Evolutionary conservation across 2,329 filamentous ascomycete species (phyloP).

Genomic region (Zelopaecilomyces penicillatus): DNA sequence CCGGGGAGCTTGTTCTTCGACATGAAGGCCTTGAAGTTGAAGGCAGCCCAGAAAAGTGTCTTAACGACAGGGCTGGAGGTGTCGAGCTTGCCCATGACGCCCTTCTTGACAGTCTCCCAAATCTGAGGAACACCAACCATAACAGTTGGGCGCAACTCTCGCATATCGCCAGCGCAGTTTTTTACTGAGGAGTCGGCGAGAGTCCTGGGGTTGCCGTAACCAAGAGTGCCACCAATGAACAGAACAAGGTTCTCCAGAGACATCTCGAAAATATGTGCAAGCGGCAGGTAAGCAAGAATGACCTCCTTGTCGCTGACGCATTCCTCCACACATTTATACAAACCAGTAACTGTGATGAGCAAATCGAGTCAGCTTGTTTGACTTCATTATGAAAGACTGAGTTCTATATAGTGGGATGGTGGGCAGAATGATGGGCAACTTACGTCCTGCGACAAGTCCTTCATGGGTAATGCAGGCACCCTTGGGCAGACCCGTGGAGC

Average conservation of each 20-base stretch:
- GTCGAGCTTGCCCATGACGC: slow-evolving; percentile 73
- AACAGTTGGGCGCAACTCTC: slow-evolving; percentile 80
- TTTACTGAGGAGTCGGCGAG: slow-evolving; percentile 77
- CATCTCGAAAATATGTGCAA: slow-evolving; percentile 94
- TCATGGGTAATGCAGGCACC: slow-evolving; percentile 77
- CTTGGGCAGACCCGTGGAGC: slow-evolving; percentile 82
- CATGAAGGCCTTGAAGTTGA: slow-evolving; percentile 51
- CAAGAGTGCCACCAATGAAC: slow-evolving; percentile 84
- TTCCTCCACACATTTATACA: slow-evolving; percentile 67
- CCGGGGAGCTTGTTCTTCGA: slow-evolving; percentile 54
- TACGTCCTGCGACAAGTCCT: slow-evolving; percentile 64
- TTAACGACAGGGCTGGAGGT: slow-evolving; percentile 59
- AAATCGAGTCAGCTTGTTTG: slow-evolving; percentile 8
- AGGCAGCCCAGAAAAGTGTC: slow-evolving; percentile 68
- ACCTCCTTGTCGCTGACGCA: slow-evolving; percentile 70
- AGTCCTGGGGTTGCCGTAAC: slow-evolving; percentile 86
- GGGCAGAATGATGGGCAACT: slow-evolving; percentile 17
- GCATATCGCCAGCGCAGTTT: slow-evolving; percentile 90
- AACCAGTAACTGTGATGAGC: slow-evolving; percentile 56
- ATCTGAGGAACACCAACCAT: slow-evolving; percentile 92
- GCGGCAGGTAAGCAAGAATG: slow-evolving; percentile 82
- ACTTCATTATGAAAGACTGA: too few relatives aligned
- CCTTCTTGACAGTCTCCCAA: slow-evolving; percentile 97
- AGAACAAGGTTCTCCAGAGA: slow-evolving; percentile 87
- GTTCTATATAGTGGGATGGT: slow-evolving; percentile 3